These are phyloP conservation scores for Chalciporus pseudorubinellus DNA, from an alignment of 768 basidiomycete species.

Conservation along the genomic window DNA sequence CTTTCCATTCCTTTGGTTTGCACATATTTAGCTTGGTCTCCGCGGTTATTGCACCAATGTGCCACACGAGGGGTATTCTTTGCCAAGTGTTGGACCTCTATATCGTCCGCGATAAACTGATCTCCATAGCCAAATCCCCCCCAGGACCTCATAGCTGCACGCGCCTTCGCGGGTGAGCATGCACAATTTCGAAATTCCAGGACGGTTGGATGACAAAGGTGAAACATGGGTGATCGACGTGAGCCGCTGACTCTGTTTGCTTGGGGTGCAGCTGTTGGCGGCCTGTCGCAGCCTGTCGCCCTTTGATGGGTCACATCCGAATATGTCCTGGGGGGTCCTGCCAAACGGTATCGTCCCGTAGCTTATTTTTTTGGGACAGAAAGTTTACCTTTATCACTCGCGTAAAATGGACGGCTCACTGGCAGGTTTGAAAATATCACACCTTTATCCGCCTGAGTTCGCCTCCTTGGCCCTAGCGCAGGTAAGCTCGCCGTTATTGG, in stretches of 20 bases:
- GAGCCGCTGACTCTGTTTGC: slow-evolving; percentile 20
- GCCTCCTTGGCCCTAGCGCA: too few relatives aligned
- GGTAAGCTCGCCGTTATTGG: too few relatives aligned
- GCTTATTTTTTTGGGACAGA: slow-evolving; percentile 23
- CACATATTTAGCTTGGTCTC: background rate
- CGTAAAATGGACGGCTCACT: background rate
- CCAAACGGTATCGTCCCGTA: slow-evolving; percentile 35
- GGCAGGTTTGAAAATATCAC: too few relatives aligned
- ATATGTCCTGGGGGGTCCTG: slow-evolving; percentile 41
- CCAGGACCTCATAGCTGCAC: too few relatives aligned
- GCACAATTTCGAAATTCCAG: slow-evolving; percentile 12
- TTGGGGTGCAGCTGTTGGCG: slow-evolving; percentile 10
- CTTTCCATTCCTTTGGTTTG: background rate
- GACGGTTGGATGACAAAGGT: slow-evolving; percentile 30
- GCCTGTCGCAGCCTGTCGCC: slow-evolving; percentile 10
- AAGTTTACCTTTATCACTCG: background rate
- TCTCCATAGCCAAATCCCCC: too few relatives aligned
- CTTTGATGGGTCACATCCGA: slow-evolving; percentile 27
- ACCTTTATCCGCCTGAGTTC: too few relatives aligned
- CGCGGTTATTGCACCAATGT: background rate
- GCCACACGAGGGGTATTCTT: too few relatives aligned
- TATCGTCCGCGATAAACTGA: too few relatives aligned
- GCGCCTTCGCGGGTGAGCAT: background rate
- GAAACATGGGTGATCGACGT: slow-evolving; percentile 50
- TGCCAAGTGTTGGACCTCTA: too few relatives aligned